Conservation (phyloP, 1,139 yeast genomes). For the Pichia sp. region DNA sequence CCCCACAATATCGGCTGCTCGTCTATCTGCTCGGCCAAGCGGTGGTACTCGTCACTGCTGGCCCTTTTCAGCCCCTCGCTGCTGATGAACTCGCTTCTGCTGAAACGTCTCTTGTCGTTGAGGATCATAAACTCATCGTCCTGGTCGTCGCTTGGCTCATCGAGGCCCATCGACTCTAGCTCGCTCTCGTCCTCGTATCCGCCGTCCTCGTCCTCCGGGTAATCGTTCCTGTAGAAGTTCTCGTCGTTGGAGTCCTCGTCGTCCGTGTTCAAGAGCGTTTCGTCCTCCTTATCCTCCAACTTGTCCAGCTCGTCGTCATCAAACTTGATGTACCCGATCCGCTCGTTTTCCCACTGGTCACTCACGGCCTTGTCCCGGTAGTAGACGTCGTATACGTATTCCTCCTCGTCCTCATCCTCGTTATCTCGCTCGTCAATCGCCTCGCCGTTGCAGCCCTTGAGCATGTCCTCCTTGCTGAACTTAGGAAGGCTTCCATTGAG, state of each 20-base stretch:
- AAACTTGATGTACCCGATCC: conserved; percentile 63
- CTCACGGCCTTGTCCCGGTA: conserved; percentile 50
- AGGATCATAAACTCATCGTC: conserved; percentile 36
- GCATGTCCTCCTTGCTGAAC: conserved; percentile 12
- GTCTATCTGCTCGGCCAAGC: conserved; percentile 30
- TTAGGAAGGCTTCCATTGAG: conserved; percentile 12
- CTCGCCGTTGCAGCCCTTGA: not conserved
- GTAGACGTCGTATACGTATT: conserved; percentile 90
- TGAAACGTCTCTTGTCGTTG: conserved; percentile 31
- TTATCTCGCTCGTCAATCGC: conserved; percentile 13
- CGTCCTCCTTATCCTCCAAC: conserved; percentile 47
- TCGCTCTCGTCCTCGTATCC: conserved; percentile 31
- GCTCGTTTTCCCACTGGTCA: conserved; percentile 45
- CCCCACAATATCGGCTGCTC: conserved; percentile 15
- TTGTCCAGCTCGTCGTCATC: conserved; percentile 62
- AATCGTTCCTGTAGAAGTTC: conserved; percentile 86
- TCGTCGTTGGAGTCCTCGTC: conserved; percentile 88
- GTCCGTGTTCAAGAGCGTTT: conserved; percentile 39
- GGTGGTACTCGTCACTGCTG: conserved; percentile 30
- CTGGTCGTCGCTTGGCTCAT: conserved; percentile 37
- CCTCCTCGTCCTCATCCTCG: conserved; percentile 40
- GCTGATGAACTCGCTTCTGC: conserved; percentile 25
- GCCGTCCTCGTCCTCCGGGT: conserved; percentile 87
- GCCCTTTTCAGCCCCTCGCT: conserved; percentile 30
- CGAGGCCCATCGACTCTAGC: conserved; percentile 19